Evolutionary conservation across 345 rosid genomes (phyloP).

Genomic region (Trapa bicornis): DNA sequence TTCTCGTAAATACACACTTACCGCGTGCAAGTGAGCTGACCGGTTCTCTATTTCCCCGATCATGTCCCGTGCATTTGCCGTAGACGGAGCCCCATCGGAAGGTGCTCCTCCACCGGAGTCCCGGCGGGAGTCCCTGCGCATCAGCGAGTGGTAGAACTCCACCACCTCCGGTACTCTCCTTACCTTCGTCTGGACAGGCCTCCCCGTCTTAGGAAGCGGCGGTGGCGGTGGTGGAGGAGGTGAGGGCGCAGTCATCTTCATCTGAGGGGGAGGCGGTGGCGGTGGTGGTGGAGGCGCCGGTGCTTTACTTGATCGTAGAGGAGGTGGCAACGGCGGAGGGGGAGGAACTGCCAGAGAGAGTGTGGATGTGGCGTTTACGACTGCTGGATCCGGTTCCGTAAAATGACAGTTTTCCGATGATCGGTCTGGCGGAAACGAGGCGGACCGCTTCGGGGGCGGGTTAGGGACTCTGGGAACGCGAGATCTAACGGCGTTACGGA

Average conservation of each 20-base stretch:
- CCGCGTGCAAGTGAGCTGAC: constrained; percentile 81
- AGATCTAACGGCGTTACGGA: constrained; percentile 38
- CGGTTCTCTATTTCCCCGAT: constrained; percentile 98
- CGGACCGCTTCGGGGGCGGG: constrained; percentile 73
- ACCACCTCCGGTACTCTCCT: constrained; percentile 89
- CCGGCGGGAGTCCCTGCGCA: constrained; percentile 74
- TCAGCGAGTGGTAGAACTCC: constrained; percentile 92
- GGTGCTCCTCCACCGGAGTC: constrained; percentile 43
- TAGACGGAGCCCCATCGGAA: constrained; percentile 30
- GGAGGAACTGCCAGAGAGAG: constrained; percentile 23
- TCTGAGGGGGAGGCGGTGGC: constrained; percentile 4
- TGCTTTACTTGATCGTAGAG: constrained; percentile 17
- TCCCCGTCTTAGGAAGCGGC: constrained; percentile 39
- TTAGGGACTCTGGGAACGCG: constrained; percentile 77
- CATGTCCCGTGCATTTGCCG: constrained; percentile 76
- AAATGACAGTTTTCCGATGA: not conserved
- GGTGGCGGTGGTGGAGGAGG: constrained; percentile 54
- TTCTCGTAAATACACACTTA: constrained; percentile 32
- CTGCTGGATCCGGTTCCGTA: constrained; percentile 19
- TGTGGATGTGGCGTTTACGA: not conserved
- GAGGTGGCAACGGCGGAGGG: constrained; percentile 10
- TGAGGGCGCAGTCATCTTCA: too few species aligned
- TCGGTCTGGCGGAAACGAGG: constrained; percentile 8
- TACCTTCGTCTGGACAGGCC: constrained; percentile 46
- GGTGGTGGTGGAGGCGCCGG: constrained; percentile 54